Evolutionary conservation across 2,329 filamentous ascomycete genomes (phyloP), one percentile per base, ranked within the genome.

Genomic region (Mycosphaerella arachidis): DNA sequence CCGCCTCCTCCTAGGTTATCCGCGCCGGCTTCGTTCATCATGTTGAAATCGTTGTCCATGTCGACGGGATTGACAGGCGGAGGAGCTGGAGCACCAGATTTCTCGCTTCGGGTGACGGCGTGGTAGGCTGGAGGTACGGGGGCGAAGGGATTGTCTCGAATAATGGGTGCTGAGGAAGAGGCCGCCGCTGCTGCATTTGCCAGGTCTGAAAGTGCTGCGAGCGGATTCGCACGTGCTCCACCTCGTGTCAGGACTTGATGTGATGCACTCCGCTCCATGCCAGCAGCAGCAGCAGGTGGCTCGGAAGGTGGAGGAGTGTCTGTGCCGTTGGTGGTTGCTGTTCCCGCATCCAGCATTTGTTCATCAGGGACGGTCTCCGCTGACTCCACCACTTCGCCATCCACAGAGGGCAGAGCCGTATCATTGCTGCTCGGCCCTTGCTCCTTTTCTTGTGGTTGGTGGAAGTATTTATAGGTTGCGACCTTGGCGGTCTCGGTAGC

Each of bases 181-280:
- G 62, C 63, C 35, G 67, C 63, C 13, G 71, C 71, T 45, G 75
- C 75, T 1, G 76, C 73, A 12, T 73, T 80, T 0, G 83, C 81
- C 20, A 85, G 76, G 61, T 85, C 82, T 12, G 80, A 81, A 45
- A 87, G 76, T 6, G 82, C 79, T 33, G 72, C 70, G 13, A 74
- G 79, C 77, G 63, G 81, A 76, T 71, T 83, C 75, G 66, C 77
- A 68, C 63, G 78, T 73, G 71, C 68, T 29, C 69, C 72, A 57
- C 80, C 80, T 56, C 80, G 80, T 6, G 77, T 81, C 77, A 84
- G 46, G 72, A 83, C 70, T 78, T 87, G 73, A 73, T 83, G 75
- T 48, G 83, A 85, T 20, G 82, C 78, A 12, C 83, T 83, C 43
- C 85, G 82, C 54, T 83, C 81, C 84, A 87, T 87, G 56, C 84